Percentiles rank a stretch among this genome's conserved stretches.
Conservation (phyloP, 768 basidiomycete species). For the Dendrothele bispora region DNA sequence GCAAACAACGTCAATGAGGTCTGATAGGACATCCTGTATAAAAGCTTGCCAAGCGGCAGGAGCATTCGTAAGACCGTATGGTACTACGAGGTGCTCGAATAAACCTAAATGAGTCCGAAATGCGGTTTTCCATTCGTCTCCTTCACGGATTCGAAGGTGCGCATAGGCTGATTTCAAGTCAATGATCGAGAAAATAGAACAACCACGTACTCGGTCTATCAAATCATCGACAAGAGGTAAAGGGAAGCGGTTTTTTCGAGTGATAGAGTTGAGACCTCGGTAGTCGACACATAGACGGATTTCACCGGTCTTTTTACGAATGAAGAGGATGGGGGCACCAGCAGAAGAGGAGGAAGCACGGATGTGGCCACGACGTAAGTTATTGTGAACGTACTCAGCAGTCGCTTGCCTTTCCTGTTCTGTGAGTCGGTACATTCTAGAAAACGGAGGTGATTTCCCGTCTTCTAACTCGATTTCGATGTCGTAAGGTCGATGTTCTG, state of each 20-base stretch:
- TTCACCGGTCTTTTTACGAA: conserved; percentile 19
- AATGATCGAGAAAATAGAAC: conserved; percentile 28
- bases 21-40: conserved; percentile 39
- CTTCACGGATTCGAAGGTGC: conserved; percentile 34
- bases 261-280: conserved; percentile 30
- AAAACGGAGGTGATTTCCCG: conserved; percentile 29
- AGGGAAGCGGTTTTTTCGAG: conserved; percentile 26
- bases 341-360: conserved; percentile 11
- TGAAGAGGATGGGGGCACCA: conserved; percentile 13
- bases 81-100: conserved; percentile 38
- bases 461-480: conserved; percentile 31
- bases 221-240: conserved; percentile 31
- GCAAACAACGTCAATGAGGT: conserved; percentile 34
- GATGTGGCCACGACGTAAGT: conserved; percentile 24
- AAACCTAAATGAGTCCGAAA: conserved; percentile 37
- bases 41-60: conserved; percentile 43
- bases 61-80: conserved; percentile 37
- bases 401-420: conserved; percentile 19
- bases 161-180: conserved; percentile 39
- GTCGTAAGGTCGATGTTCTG: conserved; percentile 22
- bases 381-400: conserved; percentile 21
- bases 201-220: conserved; percentile 26
- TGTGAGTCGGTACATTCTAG: conserved; percentile 33
- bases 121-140: conserved; percentile 44
- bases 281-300: conserved; percentile 26